Evolutionary conservation across 345 rosid species (phyloP).

Genomic region (Citrus hindsii): DNA sequence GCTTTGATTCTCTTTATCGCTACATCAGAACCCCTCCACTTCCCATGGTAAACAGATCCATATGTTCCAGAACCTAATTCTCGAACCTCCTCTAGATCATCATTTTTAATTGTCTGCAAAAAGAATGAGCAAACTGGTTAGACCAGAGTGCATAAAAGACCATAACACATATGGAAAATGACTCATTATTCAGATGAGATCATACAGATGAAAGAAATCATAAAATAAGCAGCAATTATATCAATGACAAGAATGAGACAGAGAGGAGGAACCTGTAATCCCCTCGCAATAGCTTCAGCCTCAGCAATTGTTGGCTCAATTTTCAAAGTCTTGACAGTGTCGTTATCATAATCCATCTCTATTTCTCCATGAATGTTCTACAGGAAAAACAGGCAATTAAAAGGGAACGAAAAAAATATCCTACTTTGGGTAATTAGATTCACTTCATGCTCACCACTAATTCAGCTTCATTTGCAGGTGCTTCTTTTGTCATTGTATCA

Average conservation of each 20-base stretch:
- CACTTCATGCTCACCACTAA: conserved; percentile 48
- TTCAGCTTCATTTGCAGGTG: conserved; percentile 37
- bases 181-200: neutral
- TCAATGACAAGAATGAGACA: neutral
- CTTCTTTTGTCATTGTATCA: conserved; percentile 36
- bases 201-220: neutral
- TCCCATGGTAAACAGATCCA: conserved; percentile 96
- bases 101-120: conserved; percentile 72
- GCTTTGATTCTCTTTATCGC: conserved; percentile 98
- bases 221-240: neutral
- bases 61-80: conserved; percentile 94
- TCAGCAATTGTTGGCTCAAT: conserved; percentile 96
- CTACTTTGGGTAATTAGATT: conserved; percentile 5
- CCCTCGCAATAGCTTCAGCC: conserved; percentile 87
- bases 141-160: conserved; percentile 7
- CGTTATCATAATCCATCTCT: conserved; percentile 66
- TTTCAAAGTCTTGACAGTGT: conserved; percentile 46
- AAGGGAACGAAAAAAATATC: conserved; percentile 4
- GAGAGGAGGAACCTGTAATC: conserved; percentile 67
- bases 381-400: conserved; percentile 27
- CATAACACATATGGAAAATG: neutral
- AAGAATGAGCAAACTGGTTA: conserved; percentile 20
- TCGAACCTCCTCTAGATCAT: conserved; percentile 94
- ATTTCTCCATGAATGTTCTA: conserved; percentile 66
- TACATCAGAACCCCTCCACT: conserved; percentile 99